phyloP scores from a whole-genome alignment of 768 basidiomycete species.

The Plicaturopsis crispa region DNA sequence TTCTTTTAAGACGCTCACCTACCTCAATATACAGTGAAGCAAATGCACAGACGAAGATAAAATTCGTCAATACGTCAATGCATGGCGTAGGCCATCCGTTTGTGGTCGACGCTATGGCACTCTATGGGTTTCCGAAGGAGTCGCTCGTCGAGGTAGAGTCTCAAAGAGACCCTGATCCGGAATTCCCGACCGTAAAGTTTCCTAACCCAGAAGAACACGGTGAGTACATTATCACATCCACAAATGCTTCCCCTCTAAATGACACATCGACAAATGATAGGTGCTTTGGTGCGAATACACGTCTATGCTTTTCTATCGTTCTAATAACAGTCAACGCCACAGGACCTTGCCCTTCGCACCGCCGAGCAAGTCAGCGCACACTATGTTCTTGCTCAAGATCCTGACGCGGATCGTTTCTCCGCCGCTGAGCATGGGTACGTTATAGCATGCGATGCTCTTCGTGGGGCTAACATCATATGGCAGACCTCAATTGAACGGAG shows the following conservation, averaged over 20 bases:
- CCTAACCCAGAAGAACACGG: conserved; percentile 93
- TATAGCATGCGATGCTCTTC: too few species aligned
- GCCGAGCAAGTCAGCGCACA: conserved; percentile 44
- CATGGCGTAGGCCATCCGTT: conserved; percentile 80
- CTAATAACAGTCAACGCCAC: not conserved
- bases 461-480: not conserved
- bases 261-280: too few species aligned
- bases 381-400: conserved; percentile 84
- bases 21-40: conserved; percentile 16
- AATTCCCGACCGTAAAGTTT: conserved; percentile 79
- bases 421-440: conserved; percentile 63
- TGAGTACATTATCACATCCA: conserved; percentile 15
- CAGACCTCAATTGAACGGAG: conserved; percentile 26
- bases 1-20: conserved; percentile 12
- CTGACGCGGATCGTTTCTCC: conserved; percentile 78
- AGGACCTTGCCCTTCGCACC: conserved; percentile 67
- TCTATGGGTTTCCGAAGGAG: conserved; percentile 52
- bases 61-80: conserved; percentile 85
- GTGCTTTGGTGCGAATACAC: conserved; percentile 33
- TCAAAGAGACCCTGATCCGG: conserved; percentile 72
- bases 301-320: conserved; percentile 20
- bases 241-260: too few species aligned
- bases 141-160: conserved; percentile 53
- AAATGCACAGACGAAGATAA: conserved; percentile 32
- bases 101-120: conserved; percentile 45